Conservation (phyloP, 2,329 filamentous ascomycete genomes). For the Pyricularia grisea region DNA sequence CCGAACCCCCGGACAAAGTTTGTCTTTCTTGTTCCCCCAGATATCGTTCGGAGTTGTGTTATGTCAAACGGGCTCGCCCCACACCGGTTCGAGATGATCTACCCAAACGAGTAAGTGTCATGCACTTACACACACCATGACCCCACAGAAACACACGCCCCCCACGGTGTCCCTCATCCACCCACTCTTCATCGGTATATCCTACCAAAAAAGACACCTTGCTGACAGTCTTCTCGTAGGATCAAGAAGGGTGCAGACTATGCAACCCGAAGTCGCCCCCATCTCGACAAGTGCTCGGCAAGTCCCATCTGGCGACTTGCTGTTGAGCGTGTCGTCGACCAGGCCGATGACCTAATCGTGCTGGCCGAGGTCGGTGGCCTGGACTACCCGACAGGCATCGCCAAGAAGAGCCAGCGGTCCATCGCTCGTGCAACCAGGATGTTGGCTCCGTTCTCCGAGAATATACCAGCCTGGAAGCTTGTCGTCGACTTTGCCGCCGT, state of each 20-base stretch:
- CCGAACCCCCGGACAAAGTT: background rate
- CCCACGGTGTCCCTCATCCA: background rate
- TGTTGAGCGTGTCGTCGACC: background rate
- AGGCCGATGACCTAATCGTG: background rate
- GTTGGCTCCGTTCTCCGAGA: background rate
- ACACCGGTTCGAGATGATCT: background rate
- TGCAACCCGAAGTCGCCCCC: background rate
- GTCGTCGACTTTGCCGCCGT: background rate
- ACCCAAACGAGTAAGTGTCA: conserved; percentile 1
- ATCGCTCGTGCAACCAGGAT: background rate
- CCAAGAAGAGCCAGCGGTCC: background rate
- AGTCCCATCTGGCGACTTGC: background rate
- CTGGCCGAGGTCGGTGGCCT: background rate
- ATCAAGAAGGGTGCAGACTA: background rate
- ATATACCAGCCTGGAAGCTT: background rate
- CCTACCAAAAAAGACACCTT: background rate
- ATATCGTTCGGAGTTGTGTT: background rate
- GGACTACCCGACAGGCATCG: background rate
- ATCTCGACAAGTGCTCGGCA: background rate
- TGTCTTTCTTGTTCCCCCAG: background rate
- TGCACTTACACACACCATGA: background rate
- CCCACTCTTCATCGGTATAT: background rate
- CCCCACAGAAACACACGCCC: background rate
- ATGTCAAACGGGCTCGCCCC: background rate
- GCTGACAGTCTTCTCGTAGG: background rate